Evolutionary conservation across 805 yeast species (phyloP).

Genomic region (Yarrowia porcina): DNA sequence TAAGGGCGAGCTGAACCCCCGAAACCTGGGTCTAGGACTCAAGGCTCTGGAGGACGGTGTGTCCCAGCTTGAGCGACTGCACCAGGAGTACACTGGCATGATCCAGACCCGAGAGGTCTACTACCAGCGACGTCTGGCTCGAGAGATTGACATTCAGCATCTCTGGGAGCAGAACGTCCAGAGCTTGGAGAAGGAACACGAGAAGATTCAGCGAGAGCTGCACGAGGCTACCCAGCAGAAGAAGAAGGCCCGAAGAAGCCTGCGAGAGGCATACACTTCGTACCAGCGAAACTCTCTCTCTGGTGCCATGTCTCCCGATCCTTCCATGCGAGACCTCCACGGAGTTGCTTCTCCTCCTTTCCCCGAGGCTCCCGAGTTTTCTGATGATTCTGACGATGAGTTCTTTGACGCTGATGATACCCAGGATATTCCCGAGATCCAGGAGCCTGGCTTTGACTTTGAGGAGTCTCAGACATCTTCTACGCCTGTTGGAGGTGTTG

Average conservation of each 20-base stretch:
- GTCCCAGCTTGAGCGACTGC: slow-evolving; percentile 26
- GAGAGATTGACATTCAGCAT: slow-evolving; percentile 36
- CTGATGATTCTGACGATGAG: slow-evolving; percentile 39
- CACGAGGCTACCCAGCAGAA: slow-evolving; percentile 36
- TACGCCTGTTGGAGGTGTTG: neutral
- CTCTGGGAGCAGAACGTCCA: slow-evolving; percentile 46
- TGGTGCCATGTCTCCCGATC: slow-evolving; percentile 26
- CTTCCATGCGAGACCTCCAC: slow-evolving; percentile 4
- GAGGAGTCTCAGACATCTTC: neutral
- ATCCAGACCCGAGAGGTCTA: slow-evolving; percentile 33
- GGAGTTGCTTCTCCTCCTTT: slow-evolving; percentile 36
- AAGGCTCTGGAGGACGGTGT: slow-evolving; percentile 29
- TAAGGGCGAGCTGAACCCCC: slow-evolving; percentile 30
- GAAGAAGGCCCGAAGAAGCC: slow-evolving; percentile 34
- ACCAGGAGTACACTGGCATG: slow-evolving; percentile 26
- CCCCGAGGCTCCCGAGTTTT: slow-evolving; percentile 33
- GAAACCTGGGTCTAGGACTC: slow-evolving; percentile 27
- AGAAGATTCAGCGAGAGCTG: slow-evolving; percentile 41
- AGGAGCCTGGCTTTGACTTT: slow-evolving; percentile 10
- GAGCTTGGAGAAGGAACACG: slow-evolving; percentile 42
- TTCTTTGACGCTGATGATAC: slow-evolving; percentile 39
- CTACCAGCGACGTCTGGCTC: slow-evolving; percentile 33
- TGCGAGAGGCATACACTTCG: slow-evolving; percentile 28
- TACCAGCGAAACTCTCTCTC: slow-evolving; percentile 26
- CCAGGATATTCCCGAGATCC: slow-evolving; percentile 14